Base-by-base conservation (phyloP, 176 grass and related monocot genomes). In the Musa schizocarpa region DNA sequence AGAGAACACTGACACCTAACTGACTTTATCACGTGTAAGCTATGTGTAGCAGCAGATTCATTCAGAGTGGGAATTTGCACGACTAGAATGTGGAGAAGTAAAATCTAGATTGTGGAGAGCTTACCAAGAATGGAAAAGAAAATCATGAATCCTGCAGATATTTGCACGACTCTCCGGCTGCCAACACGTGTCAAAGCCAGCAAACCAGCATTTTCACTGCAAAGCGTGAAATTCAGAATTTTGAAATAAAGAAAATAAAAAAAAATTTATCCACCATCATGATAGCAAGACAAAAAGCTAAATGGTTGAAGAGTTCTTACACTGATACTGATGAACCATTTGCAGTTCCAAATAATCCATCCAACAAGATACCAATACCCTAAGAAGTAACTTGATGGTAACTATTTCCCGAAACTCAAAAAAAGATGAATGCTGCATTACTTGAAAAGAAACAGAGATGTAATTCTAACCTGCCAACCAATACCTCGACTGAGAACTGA, bases 121-220 rank as follows among this genome's bases (percentile, higher is more conserved):
- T 69, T 93, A 98, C 95, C 95, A 21, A 98, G 90, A 52, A 98
- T 52, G 51, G 95, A 87, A 53, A 98, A 98, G 86, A 98, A 98
- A 76, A 98, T 91, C 95, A 98, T 98, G 78, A 94, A 98, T 0
- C 95, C 95, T 13, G 95, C 90, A 83, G 95, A 93, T 83, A 98
- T 94, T 69, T 98, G 95, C 48, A 98, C 95, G 25, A 98, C 95
- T 67, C 90, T 88, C 65, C 95, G 77, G 27, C 81, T 98, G 65
- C 95, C 95, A 74, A 98, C 74, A 26, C 75, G 82, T 50, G 90
- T 98, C 86, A 98, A 74, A 21, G 52, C 86, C 70, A 98, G 85
- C 77, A 98, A 87, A 70, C 95, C 95, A 34, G 81, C 22, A 89
- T 98, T 98, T 70, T 98, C 90, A 72, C 95, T 98, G 75, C 2